A percentile compares a stretch with the other conserved stretches of the same genome.
Conservation (phyloP, 208 protist species). For the Lotmaria passim region DNA sequence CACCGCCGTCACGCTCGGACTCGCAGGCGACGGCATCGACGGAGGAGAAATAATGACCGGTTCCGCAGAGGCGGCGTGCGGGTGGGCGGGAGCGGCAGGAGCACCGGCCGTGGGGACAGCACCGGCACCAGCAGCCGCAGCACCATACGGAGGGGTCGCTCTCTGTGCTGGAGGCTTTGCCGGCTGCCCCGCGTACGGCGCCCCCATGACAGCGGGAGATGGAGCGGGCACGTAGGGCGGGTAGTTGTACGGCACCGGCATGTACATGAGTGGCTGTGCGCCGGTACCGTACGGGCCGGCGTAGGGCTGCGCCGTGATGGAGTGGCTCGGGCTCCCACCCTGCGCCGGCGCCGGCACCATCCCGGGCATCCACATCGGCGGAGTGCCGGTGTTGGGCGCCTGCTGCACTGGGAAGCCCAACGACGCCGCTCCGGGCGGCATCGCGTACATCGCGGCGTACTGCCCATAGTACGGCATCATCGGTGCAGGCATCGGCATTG, state of each 20-base stretch:
- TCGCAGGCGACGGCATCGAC: slow-evolving; percentile 20
- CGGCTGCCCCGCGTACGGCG: slow-evolving; percentile 9
- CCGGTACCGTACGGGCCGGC: slow-evolving; percentile 21
- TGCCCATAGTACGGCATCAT: slow-evolving; percentile 34
- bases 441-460: slow-evolving; percentile 34
- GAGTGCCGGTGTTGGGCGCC: slow-evolving; percentile 1
- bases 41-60: slow-evolving; percentile 10
- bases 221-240: slow-evolving; percentile 34
- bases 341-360: slow-evolving; percentile 25
- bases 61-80: slow-evolving; percentile 10
- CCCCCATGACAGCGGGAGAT: slow-evolving; percentile 24
- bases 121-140: neutral
- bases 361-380: slow-evolving; percentile 38
- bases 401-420: slow-evolving; percentile 28
- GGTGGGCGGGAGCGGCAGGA: neutral
- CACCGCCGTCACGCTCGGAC: neutral
- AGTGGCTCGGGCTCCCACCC: neutral
- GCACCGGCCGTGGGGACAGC: neutral
- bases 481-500: slow-evolving; percentile 19
- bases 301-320: slow-evolving; percentile 24
- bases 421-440: slow-evolving; percentile 17
- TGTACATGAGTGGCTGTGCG: slow-evolving; percentile 38
- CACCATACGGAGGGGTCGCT: slow-evolving; percentile 25
- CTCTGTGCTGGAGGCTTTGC: slow-evolving; percentile 21
- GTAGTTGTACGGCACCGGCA: slow-evolving; percentile 37